These are phyloP conservation scores for Prunus dulcis DNA, from an alignment of 306 rosid species.

Conservation along the genomic window DNA sequence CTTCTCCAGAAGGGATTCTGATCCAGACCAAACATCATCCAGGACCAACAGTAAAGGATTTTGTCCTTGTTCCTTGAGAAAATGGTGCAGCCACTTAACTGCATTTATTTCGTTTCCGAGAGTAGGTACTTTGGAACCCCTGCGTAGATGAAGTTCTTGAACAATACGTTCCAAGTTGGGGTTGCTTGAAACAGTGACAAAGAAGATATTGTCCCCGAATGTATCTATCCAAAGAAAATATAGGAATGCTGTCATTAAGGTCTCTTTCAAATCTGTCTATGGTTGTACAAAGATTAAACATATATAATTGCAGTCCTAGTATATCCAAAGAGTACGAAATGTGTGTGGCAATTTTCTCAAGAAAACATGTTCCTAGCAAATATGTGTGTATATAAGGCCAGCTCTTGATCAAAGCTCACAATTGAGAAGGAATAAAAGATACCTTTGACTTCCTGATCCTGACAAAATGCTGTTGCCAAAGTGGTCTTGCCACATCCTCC, in stretches of 20 bases:
- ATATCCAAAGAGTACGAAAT: neutral
- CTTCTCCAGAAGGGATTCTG: slow-evolving; percentile 28
- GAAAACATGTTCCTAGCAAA: neutral
- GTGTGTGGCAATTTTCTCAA: neutral
- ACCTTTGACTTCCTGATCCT: slow-evolving; percentile 30
- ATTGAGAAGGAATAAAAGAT: slow-evolving; percentile 24
- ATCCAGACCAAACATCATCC: slow-evolving; percentile 25
- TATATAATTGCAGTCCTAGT: neutral
- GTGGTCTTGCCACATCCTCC: slow-evolving; percentile 59
- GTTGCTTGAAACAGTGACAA: slow-evolving; percentile 32
- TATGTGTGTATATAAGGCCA: too few species aligned
- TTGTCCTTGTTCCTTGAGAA: neutral
- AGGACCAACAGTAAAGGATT: slow-evolving; percentile 12
- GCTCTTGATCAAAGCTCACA: too few species aligned
- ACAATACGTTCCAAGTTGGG: slow-evolving; percentile 39
- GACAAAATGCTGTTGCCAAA: slow-evolving; percentile 39
- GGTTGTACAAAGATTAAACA: neutral
- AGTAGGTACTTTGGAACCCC: slow-evolving; percentile 11
- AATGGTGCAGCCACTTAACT: slow-evolving; percentile 28
- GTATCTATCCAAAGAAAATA: slow-evolving; percentile 30
- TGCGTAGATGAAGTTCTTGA: slow-evolving; percentile 32
- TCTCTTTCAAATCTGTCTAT: neutral
- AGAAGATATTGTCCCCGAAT: slow-evolving; percentile 52
- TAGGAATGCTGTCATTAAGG: neutral
- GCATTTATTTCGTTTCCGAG: slow-evolving; percentile 35